Conservation (phyloP, 495 filamentous ascomycete species). For the Cladorrhinum samala region DNA sequence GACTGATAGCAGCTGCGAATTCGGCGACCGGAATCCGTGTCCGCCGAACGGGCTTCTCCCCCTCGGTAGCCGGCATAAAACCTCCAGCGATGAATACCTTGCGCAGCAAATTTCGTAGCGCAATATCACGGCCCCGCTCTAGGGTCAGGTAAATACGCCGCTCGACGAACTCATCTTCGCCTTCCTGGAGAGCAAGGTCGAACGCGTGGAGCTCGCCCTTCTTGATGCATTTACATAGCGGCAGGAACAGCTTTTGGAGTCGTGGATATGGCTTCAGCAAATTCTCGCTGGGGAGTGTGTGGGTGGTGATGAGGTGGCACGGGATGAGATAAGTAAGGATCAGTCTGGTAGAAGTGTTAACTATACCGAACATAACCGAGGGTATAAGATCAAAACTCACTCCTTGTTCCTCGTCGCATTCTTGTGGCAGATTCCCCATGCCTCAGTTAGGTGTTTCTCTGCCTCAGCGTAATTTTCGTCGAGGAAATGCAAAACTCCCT, state of each 20-base stretch:
- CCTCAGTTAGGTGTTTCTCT: constrained; percentile 70
- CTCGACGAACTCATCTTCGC: constrained; percentile 84
- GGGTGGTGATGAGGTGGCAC: constrained; percentile 79
- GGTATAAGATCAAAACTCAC: constrained; percentile 38
- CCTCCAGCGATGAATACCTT: constrained; percentile 82
- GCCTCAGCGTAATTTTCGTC: constrained; percentile 88
- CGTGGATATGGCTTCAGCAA: constrained; percentile 70
- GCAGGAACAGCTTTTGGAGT: constrained; percentile 71
- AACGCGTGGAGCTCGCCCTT: constrained; percentile 77
- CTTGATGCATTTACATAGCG: constrained; percentile 70
- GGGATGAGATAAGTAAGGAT: constrained; percentile 96
- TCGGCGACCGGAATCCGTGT: constrained; percentile 76
- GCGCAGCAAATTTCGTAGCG: constrained; percentile 79
- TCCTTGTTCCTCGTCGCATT: constrained; percentile 69
- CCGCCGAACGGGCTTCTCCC: constrained; percentile 52
- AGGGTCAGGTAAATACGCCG: constrained; percentile 93
- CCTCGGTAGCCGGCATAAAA: constrained; percentile 64
- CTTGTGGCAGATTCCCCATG: constrained; percentile 70
- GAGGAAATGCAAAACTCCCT: constrained; percentile 81
- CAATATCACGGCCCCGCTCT: constrained; percentile 85
- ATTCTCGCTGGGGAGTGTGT: constrained; percentile 65
- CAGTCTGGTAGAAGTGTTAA: constrained; percentile 45
- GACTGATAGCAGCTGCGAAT: constrained; percentile 57
- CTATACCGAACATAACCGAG: background rate
- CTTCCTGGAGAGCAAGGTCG: constrained; percentile 70